Evolutionary conservation across 2,329 filamentous ascomycete genomes (phyloP).

Genomic region (Penicillium verrucosum): DNA sequence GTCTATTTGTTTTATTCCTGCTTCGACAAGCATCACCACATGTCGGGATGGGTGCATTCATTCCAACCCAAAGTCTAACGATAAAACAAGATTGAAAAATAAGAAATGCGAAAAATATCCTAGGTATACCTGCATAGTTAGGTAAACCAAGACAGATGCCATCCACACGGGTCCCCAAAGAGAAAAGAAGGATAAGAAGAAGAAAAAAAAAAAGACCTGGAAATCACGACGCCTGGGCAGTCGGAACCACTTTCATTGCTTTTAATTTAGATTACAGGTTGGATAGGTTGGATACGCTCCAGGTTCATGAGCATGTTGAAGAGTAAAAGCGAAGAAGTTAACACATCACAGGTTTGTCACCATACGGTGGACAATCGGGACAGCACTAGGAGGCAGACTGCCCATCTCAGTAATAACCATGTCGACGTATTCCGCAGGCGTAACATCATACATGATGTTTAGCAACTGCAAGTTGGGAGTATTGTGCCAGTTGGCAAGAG

Average conservation of each 20-base stretch:
- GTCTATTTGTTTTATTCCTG: too few relatives aligned
- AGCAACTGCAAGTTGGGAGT: conserved; percentile 59
- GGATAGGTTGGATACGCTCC: background rate
- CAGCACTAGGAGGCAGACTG: conserved; percentile 77
- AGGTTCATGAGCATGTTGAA: background rate
- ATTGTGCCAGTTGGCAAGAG: conserved; percentile 56
- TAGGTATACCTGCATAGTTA: background rate
- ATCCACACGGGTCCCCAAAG: background rate
- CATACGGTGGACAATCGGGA: conserved; percentile 68
- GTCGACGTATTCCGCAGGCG: conserved; percentile 78
- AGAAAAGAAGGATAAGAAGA: background rate
- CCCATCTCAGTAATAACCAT: conserved; percentile 91
- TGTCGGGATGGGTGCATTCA: too few relatives aligned
- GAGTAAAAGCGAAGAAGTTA: background rate
- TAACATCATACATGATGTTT: conserved; percentile 88
- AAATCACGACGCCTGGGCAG: background rate
- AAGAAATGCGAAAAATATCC: background rate
- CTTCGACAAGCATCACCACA: too few relatives aligned
- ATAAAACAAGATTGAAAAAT: background rate
- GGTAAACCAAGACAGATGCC: background rate
- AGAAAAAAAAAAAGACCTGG: background rate
- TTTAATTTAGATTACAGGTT: conserved; percentile 2
- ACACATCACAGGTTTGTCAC: conserved; percentile 41
- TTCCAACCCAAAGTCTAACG: background rate
- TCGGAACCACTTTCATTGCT: background rate